These are phyloP conservation scores for Zasmidium citrigriseum DNA, from an alignment of 2,329 filamentous ascomycete genomes.

Conservation along the genomic window DNA sequence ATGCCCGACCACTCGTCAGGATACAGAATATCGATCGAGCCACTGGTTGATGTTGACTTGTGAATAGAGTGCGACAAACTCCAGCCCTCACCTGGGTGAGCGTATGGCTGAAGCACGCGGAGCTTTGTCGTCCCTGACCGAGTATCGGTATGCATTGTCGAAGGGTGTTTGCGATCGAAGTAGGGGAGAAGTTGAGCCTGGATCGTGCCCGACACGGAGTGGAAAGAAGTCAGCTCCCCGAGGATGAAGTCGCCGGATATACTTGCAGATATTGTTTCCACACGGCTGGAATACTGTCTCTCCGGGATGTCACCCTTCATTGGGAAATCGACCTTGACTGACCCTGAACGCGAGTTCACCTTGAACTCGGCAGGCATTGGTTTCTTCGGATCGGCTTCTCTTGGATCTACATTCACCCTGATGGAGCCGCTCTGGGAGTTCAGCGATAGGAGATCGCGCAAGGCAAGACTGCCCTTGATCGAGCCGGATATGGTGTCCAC, in stretches of 20 bases:
- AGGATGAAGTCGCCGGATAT: conserved; percentile 44
- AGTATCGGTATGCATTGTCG: conserved; percentile 36
- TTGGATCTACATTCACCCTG: conserved; percentile 41
- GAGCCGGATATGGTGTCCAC: conserved; percentile 43
- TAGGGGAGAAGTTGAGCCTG: conserved; percentile 41
- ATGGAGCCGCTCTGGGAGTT: conserved; percentile 44
- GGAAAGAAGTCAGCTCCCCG: conserved; percentile 39
- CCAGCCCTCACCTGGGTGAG: conserved; percentile 20
- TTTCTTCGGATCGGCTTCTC: conserved; percentile 31
- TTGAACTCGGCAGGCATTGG: conserved; percentile 40
- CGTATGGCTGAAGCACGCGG: conserved; percentile 37
- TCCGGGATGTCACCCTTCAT: conserved; percentile 30
- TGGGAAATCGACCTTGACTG: conserved; percentile 39
- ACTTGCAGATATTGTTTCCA: conserved; percentile 41
- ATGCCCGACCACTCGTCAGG: conserved; percentile 45
- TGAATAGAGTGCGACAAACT: conserved; percentile 37
- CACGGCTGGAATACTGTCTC: conserved; percentile 43
- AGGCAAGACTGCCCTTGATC: conserved; percentile 43
- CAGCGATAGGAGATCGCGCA: conserved; percentile 43
- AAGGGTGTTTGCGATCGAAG: conserved; percentile 23
- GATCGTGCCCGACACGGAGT: conserved; percentile 41
- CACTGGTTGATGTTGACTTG: conserved; percentile 33
- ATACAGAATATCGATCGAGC: conserved; percentile 41
- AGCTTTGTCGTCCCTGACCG: conserved; percentile 38
- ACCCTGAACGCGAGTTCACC: conserved; percentile 39